A percentile compares a stretch with the other conserved stretches of the same genome.
phyloP scores from a whole-genome alignment of 306 rosid species.

The Malus fusca region DNA sequence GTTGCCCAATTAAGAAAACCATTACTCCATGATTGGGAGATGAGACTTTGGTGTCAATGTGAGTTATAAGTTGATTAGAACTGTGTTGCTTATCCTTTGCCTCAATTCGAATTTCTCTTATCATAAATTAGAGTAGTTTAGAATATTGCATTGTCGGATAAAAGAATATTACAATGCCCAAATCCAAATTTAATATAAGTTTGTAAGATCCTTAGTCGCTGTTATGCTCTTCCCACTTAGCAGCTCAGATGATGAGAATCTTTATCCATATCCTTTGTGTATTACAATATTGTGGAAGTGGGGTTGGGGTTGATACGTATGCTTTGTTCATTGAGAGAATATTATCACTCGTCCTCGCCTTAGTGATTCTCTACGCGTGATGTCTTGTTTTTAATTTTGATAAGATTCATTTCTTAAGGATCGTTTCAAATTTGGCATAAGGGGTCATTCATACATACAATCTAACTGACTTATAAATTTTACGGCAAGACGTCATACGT shows the following conservation, averaged over 20 bases:
- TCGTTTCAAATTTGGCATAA: too few relatives aligned
- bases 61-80: neutral
- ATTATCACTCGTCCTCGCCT: neutral
- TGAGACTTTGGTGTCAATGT: too few relatives aligned
- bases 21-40: neutral
- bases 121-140: too few relatives aligned
- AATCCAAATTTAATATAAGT: neutral
- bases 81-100: too few relatives aligned
- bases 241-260: neutral
- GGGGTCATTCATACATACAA: too few relatives aligned
- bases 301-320: neutral
- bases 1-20: neutral
- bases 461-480: too few relatives aligned
- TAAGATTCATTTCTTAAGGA: too few relatives aligned
- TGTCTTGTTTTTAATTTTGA: neutral
- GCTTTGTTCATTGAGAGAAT: neutral
- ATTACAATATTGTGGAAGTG: neutral
- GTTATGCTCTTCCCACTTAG: neutral
- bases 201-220: neutral
- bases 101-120: too few relatives aligned
- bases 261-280: neutral
- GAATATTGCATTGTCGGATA: neutral
- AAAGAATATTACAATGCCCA: neutral
- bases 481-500: too few relatives aligned
- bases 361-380: neutral